Conservation (phyloP, 345 rosid species). For the Eucalyptus regnans region DNA sequence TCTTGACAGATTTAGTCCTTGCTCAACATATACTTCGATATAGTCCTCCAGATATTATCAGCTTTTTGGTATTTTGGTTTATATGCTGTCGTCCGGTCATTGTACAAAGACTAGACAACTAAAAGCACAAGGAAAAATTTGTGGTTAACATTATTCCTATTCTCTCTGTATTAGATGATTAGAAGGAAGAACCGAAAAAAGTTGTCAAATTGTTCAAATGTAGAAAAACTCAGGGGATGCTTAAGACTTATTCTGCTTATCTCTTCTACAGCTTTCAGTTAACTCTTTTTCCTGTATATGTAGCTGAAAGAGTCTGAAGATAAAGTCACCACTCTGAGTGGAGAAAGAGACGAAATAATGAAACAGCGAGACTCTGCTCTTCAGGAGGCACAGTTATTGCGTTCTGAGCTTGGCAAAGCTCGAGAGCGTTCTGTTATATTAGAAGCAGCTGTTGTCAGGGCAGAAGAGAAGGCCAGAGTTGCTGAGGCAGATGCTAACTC, state of each 20-base stretch:
- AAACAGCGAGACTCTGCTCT: constrained; percentile 73
- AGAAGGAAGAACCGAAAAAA: not conserved
- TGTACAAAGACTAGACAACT: not conserved
- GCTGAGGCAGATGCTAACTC: constrained; percentile 66
- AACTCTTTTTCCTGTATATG: not conserved
- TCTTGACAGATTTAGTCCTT: not conserved
- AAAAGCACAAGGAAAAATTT: not conserved
- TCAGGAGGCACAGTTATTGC: constrained; percentile 89
- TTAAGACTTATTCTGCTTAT: not conserved
- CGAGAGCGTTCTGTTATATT: constrained; percentile 74
- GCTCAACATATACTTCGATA: not conserved
- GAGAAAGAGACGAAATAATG: constrained; percentile 60
- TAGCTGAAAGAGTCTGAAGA: constrained; percentile 73
- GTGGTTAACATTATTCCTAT: not conserved
- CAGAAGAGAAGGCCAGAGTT: constrained; percentile 76
- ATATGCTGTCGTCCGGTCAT: not conserved
- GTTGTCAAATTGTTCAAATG: not conserved
- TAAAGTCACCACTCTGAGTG: constrained; percentile 35
- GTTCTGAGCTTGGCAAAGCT: constrained; percentile 88
- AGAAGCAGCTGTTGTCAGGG: constrained; percentile 78
- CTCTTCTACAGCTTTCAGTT: not conserved
- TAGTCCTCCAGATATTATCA: not conserved
- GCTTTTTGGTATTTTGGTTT: not conserved
- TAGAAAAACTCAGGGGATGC: not conserved
- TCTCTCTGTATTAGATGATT: not conserved